Evolutionary conservation across 2,329 filamentous ascomycete species (phyloP).

Genomic region (Leptodontidium sp.): DNA sequence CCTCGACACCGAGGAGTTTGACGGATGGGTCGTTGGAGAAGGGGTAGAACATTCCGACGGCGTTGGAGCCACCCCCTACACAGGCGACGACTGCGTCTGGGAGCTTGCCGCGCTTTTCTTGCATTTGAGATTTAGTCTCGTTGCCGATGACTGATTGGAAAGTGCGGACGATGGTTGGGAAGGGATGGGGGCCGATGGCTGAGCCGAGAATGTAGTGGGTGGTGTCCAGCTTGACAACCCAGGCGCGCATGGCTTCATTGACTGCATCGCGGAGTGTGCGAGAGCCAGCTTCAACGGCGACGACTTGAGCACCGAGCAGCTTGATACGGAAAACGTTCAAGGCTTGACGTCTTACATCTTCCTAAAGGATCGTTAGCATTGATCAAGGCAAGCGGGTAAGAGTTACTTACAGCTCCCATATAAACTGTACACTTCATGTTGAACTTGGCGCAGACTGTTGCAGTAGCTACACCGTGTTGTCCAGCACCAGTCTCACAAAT

Average conservation of each 20-base stretch:
- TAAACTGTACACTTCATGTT: conserved; percentile 98
- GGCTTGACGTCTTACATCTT: conserved; percentile 94
- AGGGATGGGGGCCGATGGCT: conserved; percentile 96
- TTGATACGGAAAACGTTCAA: conserved; percentile 99
- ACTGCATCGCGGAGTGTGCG: conserved; percentile 86
- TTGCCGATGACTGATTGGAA: conserved; percentile 97
- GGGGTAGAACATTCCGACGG: conserved; percentile 97
- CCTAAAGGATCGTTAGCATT: conserved; percentile 49
- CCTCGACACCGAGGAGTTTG: conserved; percentile 92
- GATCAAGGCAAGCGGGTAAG: too few relatives aligned
- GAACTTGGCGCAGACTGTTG: conserved; percentile 97
- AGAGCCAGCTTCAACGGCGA: conserved; percentile 91
- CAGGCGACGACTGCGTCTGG: conserved; percentile 97
- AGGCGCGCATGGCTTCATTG: conserved; percentile 93
- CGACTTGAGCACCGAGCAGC: conserved; percentile 88
- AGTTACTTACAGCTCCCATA: conserved; percentile 77
- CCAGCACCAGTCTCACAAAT: conserved; percentile 98
- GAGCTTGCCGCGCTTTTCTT: conserved; percentile 82
- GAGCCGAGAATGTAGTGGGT: conserved; percentile 99
- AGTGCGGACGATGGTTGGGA: conserved; percentile 95
- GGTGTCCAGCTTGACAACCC: conserved; percentile 91
- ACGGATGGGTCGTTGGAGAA: conserved; percentile 87
- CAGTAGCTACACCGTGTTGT: conserved; percentile 97
- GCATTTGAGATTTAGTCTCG: conserved; percentile 94
- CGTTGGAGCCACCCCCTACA: conserved; percentile 94